phyloP scores from a whole-genome alignment of 1,284 basidiomycete genomes.

The Athelia psychrophila region DNA sequence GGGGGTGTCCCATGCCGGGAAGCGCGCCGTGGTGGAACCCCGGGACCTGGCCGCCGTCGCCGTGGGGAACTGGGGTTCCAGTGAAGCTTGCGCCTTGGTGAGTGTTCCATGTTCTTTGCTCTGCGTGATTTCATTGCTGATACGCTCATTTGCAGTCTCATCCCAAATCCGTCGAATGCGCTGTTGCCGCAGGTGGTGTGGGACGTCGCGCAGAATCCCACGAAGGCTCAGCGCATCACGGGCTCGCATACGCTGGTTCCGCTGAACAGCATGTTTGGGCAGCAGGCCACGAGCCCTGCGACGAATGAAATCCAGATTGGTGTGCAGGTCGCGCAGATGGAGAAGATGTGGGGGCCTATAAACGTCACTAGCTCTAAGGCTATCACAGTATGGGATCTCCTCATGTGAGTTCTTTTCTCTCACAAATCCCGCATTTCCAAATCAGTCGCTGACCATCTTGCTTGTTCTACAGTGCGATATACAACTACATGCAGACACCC shows the following conservation, averaged over 20 bases:
- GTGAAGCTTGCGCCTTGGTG: slow-evolving; percentile 26
- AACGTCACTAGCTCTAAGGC: slow-evolving; percentile 17
- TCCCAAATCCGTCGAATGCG: slow-evolving; percentile 31
- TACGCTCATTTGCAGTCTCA: slow-evolving; percentile 11
- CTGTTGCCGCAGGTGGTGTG: slow-evolving; percentile 31
- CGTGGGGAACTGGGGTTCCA: slow-evolving; percentile 14
- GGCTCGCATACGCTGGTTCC: slow-evolving; percentile 23
- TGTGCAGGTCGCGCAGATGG: slow-evolving; percentile 15
- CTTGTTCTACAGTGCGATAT: slow-evolving; percentile 28
- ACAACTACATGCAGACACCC: slow-evolving; percentile 31
- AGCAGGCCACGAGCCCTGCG: slow-evolving; percentile 24
- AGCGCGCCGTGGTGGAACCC: slow-evolving; percentile 25
- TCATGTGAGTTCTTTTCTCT: neutral
- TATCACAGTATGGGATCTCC: slow-evolving; percentile 27
- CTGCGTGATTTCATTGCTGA: too few species aligned
- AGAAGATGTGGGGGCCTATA: slow-evolving; percentile 31
- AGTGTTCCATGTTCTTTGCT: too few species aligned
- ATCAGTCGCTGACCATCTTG: neutral
- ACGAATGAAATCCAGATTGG: slow-evolving; percentile 22
- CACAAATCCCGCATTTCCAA: neutral
- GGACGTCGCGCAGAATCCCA: slow-evolving; percentile 33
- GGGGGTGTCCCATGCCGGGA: slow-evolving; percentile 27
- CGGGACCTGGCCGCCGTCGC: slow-evolving; percentile 26
- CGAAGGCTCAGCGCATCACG: slow-evolving; percentile 29
- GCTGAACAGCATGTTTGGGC: slow-evolving; percentile 16